phyloP scores from a whole-genome alignment of 805 yeast genomes.

The Candida manassasensis region DNA sequence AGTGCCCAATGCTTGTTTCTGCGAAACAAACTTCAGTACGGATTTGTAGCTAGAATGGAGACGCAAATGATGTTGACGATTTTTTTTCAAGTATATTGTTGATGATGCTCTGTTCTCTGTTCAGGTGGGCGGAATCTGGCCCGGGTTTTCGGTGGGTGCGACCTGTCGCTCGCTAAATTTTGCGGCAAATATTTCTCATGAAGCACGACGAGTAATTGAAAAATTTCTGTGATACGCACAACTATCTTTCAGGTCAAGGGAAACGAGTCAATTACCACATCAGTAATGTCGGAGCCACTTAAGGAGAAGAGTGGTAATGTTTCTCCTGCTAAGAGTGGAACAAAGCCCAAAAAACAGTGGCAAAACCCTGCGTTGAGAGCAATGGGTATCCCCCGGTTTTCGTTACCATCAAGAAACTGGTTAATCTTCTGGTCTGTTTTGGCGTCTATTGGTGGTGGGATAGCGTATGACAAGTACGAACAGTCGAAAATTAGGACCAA shows the following conservation, averaged over 20 bases:
- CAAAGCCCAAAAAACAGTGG: slow-evolving; percentile 39
- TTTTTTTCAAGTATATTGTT: no score
- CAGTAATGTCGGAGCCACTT: slow-evolving; percentile 1
- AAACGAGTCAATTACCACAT: not conserved
- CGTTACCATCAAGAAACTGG: slow-evolving; percentile 92
- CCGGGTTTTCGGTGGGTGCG: no score
- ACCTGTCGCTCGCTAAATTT: not conserved
- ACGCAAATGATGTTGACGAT: no score
- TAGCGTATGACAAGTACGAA: slow-evolving; percentile 71
- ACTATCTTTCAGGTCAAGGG: not conserved
- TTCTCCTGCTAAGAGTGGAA: not conserved
- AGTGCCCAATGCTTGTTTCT: no score
- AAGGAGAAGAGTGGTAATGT: slow-evolving; percentile 1
- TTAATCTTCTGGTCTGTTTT: slow-evolving; percentile 76
- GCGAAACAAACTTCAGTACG: no score
- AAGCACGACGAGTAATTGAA: not conserved
- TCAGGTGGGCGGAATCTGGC: no score
- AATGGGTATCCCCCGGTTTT: slow-evolving; percentile 76
- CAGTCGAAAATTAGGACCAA: slow-evolving; percentile 60
- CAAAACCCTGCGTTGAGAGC: slow-evolving; percentile 76
- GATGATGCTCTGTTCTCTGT: no score
- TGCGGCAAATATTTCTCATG: no score
- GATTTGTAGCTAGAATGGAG: no score
- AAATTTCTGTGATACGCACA: not conserved
- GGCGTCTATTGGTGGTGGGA: slow-evolving; percentile 65